Conservation (phyloP, 768 basidiomycete genomes). For the Lactarius trivialis region DNA sequence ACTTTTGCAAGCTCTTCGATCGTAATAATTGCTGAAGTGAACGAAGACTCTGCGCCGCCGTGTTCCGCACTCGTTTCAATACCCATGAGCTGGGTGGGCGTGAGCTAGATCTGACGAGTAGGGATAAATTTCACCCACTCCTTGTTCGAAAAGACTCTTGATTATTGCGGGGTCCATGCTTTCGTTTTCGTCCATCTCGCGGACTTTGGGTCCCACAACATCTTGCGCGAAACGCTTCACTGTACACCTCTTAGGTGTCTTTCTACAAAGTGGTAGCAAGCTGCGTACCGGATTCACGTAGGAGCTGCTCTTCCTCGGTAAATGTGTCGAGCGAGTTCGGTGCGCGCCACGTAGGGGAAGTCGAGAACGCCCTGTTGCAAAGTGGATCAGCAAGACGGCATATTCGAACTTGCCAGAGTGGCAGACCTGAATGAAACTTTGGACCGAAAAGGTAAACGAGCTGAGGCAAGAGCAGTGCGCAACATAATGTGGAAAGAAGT, state of each 20-base stretch:
- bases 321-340: constrained; percentile 70
- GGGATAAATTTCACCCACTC: constrained; percentile 44
- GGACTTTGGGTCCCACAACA: constrained; percentile 83
- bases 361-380: constrained; percentile 23
- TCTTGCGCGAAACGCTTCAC: constrained; percentile 87
- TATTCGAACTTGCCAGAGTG: constrained; percentile 10
- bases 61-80: constrained; percentile 84
- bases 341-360: constrained; percentile 17
- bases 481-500: constrained; percentile 22
- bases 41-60: constrained; percentile 85
- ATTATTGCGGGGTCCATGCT: constrained; percentile 86
- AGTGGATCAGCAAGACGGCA: constrained; percentile 11
- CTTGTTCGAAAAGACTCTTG: constrained; percentile 88
- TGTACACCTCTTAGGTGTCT: constrained; percentile 29
- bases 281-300: constrained; percentile 77
- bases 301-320: constrained; percentile 92
- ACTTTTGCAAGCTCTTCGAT: constrained; percentile 97
- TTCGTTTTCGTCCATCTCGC: constrained; percentile 98
- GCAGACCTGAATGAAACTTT: neutral
- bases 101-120: constrained; percentile 1
- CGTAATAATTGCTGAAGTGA: constrained; percentile 91
- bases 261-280: neutral
- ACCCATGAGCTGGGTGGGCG: constrained; percentile 74
- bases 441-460: neutral
- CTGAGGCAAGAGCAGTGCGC: constrained; percentile 20